Conservation (phyloP, 495 filamentous ascomycete genomes). For the Evernia prunastri region DNA sequence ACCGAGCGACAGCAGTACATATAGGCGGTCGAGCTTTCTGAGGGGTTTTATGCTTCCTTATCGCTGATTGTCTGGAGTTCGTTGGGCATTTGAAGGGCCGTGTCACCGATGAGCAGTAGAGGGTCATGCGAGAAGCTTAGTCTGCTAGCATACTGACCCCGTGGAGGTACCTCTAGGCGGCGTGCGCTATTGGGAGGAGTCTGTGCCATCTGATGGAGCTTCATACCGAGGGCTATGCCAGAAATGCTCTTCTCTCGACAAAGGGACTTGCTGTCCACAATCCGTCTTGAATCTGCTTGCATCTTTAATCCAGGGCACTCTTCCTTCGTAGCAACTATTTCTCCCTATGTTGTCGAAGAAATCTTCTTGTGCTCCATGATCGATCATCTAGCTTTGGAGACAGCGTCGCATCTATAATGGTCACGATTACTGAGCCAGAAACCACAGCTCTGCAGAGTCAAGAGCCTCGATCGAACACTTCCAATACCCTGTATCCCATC, state of each 20-base stretch:
- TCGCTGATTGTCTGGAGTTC: neutral
- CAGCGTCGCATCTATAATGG: neutral
- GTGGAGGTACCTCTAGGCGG: neutral
- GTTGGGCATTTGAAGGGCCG: neutral
- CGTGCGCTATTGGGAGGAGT: neutral
- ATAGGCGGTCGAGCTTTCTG: neutral
- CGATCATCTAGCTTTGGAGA: too few species aligned
- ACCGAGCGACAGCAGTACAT: neutral
- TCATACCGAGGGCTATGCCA: neutral
- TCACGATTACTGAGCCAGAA: neutral
- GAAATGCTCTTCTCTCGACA: neutral
- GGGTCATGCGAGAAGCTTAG: neutral
- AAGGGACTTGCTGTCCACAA: neutral
- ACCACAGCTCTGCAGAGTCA: neutral
- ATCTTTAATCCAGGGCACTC: too few species aligned
- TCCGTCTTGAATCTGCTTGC: neutral
- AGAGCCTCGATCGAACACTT: neutral
- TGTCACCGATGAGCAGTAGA: neutral
- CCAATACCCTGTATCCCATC: neutral
- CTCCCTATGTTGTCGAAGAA: too few species aligned
- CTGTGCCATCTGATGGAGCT: neutral
- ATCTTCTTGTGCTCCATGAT: too few species aligned
- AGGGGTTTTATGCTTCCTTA: neutral
- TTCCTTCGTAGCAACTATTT: too few species aligned
- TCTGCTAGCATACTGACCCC: neutral